Conservation (phyloP, 2,329 filamentous ascomycete species). For the Colletotrichum coccodes region DNA sequence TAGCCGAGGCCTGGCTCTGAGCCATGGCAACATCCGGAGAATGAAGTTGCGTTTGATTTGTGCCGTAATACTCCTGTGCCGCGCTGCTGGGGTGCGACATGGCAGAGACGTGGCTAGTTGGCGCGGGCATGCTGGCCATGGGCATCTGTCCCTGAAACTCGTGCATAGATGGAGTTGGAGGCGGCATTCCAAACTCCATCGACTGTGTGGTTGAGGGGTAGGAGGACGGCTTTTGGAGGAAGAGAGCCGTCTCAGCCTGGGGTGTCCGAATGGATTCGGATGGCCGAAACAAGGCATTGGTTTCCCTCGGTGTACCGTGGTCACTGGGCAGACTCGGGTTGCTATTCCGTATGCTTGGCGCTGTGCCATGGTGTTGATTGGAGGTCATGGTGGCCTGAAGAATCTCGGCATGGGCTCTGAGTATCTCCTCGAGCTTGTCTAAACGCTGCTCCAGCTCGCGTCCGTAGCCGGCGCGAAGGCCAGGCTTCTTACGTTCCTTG, state of each 20-base stretch:
- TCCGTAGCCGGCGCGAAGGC: conserved; percentile 74
- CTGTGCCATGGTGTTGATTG: conserved; percentile 45
- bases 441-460: conserved; percentile 79
- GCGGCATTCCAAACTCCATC: conserved; percentile 61
- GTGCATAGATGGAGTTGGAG: conserved; percentile 56
- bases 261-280: conserved; percentile 61
- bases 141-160: conserved; percentile 61
- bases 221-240: conserved; percentile 67
- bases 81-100: conserved; percentile 52
- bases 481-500: conserved; percentile 75
- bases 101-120: conserved; percentile 41
- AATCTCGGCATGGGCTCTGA: conserved; percentile 74
- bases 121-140: conserved; percentile 50
- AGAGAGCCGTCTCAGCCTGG: conserved; percentile 68
- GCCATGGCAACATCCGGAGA: conserved; percentile 68
- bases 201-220: conserved; percentile 58
- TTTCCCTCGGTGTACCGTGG: conserved; percentile 64
- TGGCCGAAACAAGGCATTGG: conserved; percentile 57
- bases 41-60: conserved; percentile 57
- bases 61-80: conserved; percentile 61
- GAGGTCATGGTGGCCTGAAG: conserved; percentile 65
- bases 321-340: conserved; percentile 64
- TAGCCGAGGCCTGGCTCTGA: conserved; percentile 56
- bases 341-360: conserved; percentile 59
- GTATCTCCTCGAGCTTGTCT: conserved; percentile 74